Base-by-base conservation (phyloP, 1,284 basidiomycete species). In the Hypsizygus ulmarius region DNA sequence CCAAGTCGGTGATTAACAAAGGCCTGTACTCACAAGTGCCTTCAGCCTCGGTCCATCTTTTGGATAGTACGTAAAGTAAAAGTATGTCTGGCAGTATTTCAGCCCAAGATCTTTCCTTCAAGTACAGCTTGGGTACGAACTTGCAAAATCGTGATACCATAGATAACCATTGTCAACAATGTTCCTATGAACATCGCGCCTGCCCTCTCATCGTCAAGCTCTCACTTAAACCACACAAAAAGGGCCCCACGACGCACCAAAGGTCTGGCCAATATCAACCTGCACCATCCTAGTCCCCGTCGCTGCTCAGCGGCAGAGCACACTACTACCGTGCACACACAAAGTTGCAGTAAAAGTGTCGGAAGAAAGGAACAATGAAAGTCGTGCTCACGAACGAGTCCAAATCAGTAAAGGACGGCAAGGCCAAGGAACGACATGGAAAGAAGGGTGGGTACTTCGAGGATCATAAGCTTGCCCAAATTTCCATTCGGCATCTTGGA, bases 101-200 rank as follows among this genome's bases (percentile, higher is more conserved):
- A 40, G 39, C 41, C 25, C 35, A 27, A n/a, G 11, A 27, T 16
- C 11, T 37, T 9, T 16, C 9, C 27, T 25, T 33, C n/a, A n/a
- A 27, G 14, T 5, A 28, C 4, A n/a, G 30, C 18, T 32, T 29
- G 34, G 7, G n/a, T 7, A 15, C 15, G 21, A 50, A 67, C 71
- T 61, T 74, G 72, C 16, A 72, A 56, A 15, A 65, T 69, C 2
- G 71, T 73, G 27, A 74, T 69, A 4, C 72, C 70, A 46, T 71
- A 72, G 39, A 71, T 49, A 39, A 56, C 53, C 66, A 67, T 67
- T 5, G 66, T 61, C 15, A 68, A 46, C 45, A 69, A 57, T 16
- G 60, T 57, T 9, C 66, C 68, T 30, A 67, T 58, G 42, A 69
- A 61, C 55, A 69, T 56, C 27, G 65, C 58, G 19, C 67, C 65